Base-by-base conservation (phyloP, 805 yeast genomes). In the Candida pseudofarinosa region DNA sequence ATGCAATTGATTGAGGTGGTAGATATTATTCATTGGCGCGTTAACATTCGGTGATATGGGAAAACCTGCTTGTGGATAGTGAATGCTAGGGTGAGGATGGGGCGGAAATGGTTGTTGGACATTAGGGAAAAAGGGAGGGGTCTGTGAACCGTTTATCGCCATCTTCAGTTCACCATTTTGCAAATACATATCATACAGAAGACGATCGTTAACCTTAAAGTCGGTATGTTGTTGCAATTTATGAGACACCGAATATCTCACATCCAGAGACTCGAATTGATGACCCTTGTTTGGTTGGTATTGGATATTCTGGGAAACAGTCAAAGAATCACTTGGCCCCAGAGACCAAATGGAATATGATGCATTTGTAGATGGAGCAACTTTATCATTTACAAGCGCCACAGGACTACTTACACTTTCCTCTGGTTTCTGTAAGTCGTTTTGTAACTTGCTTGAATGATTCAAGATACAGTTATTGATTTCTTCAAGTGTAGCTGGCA, bases 401-500 rank as follows among this genome's bases (percentile, higher is more conserved):
- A 7, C 28, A 23, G 10, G 6, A 33, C 12, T 10, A 37, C 8
- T 12, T 23, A 16, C 6, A 10, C 10, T 23, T 7, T 6, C 38
- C 23, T 23, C 15, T 30, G 35, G 42, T 19, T 30, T 19, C 40
- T 35, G 18, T 17, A 40, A 18, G 19, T 45, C 41, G 15, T 48
- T 42, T 14, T 56, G 53, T 26, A 65, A 45, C 33, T 58, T 52
- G 15, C 58, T 57, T 2, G 71, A 59, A 42, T 69, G 74, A 31
- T 52, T 60, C 6, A 58, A 46, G 23, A 69, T 69, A 38, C 59
- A 55, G 31, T 58, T 58, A 49, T 67, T 69, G 35, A 69, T 68
- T 30, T 67, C 73, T 31, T 60, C 65, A n/a, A 67, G 51, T 0
- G 71, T 57, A 5, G 51, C 42, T 3, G 65, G 63, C 12, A 32